Percentiles rank a stretch among this genome's conserved stretches.
Evolutionary conservation across 179 eudicot species (phyloP).

Genomic region (Amaranthus tricolor): DNA sequence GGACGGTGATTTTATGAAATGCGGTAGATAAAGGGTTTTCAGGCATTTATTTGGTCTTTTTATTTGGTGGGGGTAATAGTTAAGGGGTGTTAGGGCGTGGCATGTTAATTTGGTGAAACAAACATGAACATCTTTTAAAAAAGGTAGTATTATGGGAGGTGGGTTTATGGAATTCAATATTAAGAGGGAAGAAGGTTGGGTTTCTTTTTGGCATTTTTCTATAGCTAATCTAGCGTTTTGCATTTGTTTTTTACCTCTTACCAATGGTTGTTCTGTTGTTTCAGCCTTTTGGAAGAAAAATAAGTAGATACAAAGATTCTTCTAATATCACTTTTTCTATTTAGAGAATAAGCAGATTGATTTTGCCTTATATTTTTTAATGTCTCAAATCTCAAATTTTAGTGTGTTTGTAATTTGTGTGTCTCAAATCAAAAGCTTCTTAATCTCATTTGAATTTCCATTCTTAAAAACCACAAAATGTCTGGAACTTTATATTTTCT

Average conservation of each 20-base stretch:
- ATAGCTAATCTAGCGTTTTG: conserved; percentile 11
- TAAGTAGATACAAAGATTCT: conserved; percentile 31
- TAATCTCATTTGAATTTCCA: not conserved
- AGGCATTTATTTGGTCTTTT: not conserved
- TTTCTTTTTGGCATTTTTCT: conserved; percentile 37
- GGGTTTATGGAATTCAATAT: conserved; percentile 21
- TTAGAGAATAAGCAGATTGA: conserved; percentile 4
- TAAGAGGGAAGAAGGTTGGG: conserved; percentile 16
- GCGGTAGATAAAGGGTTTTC: not conserved
- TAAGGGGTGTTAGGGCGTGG: not conserved
- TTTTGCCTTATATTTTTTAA: conserved; percentile 2
- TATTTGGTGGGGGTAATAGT: not conserved
- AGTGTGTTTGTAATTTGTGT: conserved; percentile 9
- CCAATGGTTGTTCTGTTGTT: conserved; percentile 28
- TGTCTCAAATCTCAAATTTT: not conserved
- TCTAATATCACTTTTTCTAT: conserved; percentile 16
- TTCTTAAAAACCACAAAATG: not conserved
- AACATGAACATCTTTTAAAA: not conserved
- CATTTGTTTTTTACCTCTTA: conserved; percentile 24
- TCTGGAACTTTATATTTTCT: not conserved
- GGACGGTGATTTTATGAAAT: not conserved
- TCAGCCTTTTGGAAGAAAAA: conserved; percentile 30
- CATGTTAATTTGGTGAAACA: conserved; percentile 18
- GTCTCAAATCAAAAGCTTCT: not conserved
- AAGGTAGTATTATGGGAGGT: not conserved